Conservation (phyloP, 2,329 filamentous ascomycete genomes). For the Drechslerella dactyloides region DNA sequence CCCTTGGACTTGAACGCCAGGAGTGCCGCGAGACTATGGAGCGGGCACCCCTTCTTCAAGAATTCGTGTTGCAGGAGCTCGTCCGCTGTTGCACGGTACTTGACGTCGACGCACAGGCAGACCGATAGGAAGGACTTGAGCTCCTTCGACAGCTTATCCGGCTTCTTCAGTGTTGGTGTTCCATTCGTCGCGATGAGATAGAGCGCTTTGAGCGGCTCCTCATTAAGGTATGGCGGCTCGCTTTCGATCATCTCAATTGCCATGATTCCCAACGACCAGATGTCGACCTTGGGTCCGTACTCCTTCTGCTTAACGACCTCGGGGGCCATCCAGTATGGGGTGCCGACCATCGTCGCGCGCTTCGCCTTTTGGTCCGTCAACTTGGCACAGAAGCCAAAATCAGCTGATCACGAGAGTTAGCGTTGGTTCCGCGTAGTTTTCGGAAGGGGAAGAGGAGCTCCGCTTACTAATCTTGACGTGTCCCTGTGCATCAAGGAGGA, state of each 20-base stretch:
- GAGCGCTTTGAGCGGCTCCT: constrained; percentile 94
- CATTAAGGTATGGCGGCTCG: constrained; percentile 95
- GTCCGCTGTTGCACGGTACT: constrained; percentile 86
- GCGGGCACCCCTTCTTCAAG: constrained; percentile 85
- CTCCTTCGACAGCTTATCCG: constrained; percentile 96
- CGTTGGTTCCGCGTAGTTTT: not conserved
- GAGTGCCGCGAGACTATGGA: constrained; percentile 81
- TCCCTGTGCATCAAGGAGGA: constrained; percentile 88
- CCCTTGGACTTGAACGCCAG: constrained; percentile 75
- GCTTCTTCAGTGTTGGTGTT: constrained; percentile 95
- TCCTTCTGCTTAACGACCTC: constrained; percentile 99
- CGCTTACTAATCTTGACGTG: constrained; percentile 95
- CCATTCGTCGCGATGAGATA: constrained; percentile 98
- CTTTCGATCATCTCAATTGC: constrained; percentile 99
- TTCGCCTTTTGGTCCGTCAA: constrained; percentile 96
- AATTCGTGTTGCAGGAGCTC: constrained; percentile 94
- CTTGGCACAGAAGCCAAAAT: constrained; percentile 99
- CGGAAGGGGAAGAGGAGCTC: not conserved
- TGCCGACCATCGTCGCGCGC: constrained; percentile 98
- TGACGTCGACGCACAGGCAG: constrained; percentile 95
- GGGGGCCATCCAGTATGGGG: constrained; percentile 99
- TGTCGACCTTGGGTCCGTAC: constrained; percentile 97
- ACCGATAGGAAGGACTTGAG: constrained; percentile 96
- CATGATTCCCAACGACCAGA: constrained; percentile 99
- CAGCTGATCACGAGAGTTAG: constrained; percentile 66